Evolutionary conservation across 2,329 filamentous ascomycete genomes (phyloP), one percentile per base, ranked within the genome.

Genomic region (Alternaria gaisen): DNA sequence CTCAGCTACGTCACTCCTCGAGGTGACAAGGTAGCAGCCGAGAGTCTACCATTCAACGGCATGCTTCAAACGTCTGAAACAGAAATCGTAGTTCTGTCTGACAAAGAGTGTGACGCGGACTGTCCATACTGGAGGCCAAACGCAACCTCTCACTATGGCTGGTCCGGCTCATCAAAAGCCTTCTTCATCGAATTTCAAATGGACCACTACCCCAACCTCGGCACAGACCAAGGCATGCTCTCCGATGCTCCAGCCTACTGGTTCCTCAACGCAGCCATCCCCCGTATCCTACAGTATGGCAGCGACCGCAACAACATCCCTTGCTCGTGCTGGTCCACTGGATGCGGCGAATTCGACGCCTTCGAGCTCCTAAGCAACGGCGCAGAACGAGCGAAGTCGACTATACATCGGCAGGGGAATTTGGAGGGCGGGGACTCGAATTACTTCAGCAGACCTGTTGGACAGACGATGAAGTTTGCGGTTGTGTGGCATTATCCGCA

Each of bases 101-200:
- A 79, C 59, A 68, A 73, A 52, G 48, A 63, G 30, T 90, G 88
- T 73, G 72, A 78, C 18, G 74, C 75, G 30, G 72, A 76, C 56
- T 87, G 85, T 69, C 83, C 83, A 7, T 83, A 80, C 69, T 76
- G 77, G 63, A 80, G 85, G 41, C 80, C 83, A 18, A 81, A 82
- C 9, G 78, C 81, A 38, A 82, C 84, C 40, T 82, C 84, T 36
- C 81, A 86, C 68, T 83, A 92, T 79, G 91, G 91, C 61, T 94
- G 92, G 79, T 84, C 80, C 40, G 90, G 90, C 51, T 82, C 85
- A 30, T 85, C 88, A 70, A 93, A 92, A 81, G 83, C 90, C 55
- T 93, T 94, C 81, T 83, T 93, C 64, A 85, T 91, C 69, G 86
- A 92, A 69, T 91, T 93, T 77, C 82, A 83, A 56, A 94, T 94